A percentile compares a stretch with the other conserved stretches of the same genome.
These are phyloP conservation scores for Botryotinia globosa DNA, from an alignment of 2,329 filamentous ascomycete species.

Conservation along the genomic window DNA sequence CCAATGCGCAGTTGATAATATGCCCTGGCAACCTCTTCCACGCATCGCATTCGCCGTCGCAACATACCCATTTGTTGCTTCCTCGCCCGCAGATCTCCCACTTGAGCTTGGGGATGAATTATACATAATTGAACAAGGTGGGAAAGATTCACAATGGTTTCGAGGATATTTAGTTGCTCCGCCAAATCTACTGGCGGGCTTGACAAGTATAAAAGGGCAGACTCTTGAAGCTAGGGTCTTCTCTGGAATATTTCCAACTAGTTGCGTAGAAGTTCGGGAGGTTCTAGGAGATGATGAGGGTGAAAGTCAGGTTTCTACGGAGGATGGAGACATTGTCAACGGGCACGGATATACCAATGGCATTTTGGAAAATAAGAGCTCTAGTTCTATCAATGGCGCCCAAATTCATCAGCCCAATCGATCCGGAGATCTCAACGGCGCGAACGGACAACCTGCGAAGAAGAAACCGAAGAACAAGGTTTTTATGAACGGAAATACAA, in stretches of 20 bases:
- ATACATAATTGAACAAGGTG: conserved; percentile 97
- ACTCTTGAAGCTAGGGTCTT: conserved; percentile 95
- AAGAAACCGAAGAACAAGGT: conserved; percentile 25
- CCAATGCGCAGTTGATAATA: conserved; percentile 41
- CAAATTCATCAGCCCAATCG: neutral
- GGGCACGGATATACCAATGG: conserved; percentile 24
- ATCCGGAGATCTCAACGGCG: conserved; percentile 11
- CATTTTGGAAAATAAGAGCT: conserved; percentile 9
- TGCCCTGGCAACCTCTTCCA: conserved; percentile 97
- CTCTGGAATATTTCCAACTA: conserved; percentile 94
- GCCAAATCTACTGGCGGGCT: conserved; percentile 83
- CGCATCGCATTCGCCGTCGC: conserved; percentile 98
- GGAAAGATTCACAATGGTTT: conserved; percentile 81
- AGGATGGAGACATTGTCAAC: conserved; percentile 14
- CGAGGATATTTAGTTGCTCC: conserved; percentile 93
- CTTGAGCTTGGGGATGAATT: conserved; percentile 97
- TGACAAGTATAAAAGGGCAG: conserved; percentile 88
- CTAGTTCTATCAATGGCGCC: neutral
- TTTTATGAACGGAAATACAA: conserved; percentile 30
- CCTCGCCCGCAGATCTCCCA: conserved; percentile 84
- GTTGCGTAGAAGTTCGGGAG: conserved; percentile 92
- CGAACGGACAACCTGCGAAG: conserved; percentile 13
- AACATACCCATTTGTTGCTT: conserved; percentile 87
- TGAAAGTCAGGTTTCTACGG: conserved; percentile 35
- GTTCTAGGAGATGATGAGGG: conserved; percentile 74